Conservation (phyloP, 768 basidiomycete species). For the Paxillus involutus region DNA sequence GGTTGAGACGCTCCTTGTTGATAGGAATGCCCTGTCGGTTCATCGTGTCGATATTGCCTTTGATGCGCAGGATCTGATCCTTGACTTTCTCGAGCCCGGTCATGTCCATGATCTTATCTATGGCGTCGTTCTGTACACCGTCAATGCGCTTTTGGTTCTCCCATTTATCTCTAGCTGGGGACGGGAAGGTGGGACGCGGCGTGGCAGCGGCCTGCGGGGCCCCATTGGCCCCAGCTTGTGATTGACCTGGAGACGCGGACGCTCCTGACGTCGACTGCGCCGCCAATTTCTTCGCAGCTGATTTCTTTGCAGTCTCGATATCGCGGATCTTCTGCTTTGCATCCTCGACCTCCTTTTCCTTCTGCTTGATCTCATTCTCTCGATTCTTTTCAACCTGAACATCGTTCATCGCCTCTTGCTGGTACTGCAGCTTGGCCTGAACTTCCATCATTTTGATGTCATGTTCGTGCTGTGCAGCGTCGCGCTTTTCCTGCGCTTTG, state of each 20-base stretch:
- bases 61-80: constrained; percentile 53
- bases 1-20: constrained; percentile 59
- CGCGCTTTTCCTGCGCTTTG: constrained; percentile 42
- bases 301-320: constrained; percentile 12
- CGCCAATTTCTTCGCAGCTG: constrained; percentile 1
- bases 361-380: constrained; percentile 37
- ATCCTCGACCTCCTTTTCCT: constrained; percentile 44
- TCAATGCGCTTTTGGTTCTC: constrained; percentile 53
- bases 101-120: constrained; percentile 70
- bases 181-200: constrained; percentile 22
- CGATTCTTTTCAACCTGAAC: constrained; percentile 36
- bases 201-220: constrained; percentile 1
- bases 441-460: constrained; percentile 41
- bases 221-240: neutral
- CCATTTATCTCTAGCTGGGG: constrained; percentile 51
- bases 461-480: constrained; percentile 45
- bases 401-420: constrained; percentile 36
- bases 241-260: neutral
- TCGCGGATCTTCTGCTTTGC: constrained; percentile 19
- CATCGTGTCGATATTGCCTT: constrained; percentile 54
- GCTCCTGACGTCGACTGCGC: neutral
- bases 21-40: constrained; percentile 54
- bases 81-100: constrained; percentile 71
- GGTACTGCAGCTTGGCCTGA: constrained; percentile 37
- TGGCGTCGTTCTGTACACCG: constrained; percentile 49